A percentile compares a stretch with the other conserved stretches of the same genome.
phyloP scores from a whole-genome alignment of 768 basidiomycete species.

The Termitomyces sp. region DNA sequence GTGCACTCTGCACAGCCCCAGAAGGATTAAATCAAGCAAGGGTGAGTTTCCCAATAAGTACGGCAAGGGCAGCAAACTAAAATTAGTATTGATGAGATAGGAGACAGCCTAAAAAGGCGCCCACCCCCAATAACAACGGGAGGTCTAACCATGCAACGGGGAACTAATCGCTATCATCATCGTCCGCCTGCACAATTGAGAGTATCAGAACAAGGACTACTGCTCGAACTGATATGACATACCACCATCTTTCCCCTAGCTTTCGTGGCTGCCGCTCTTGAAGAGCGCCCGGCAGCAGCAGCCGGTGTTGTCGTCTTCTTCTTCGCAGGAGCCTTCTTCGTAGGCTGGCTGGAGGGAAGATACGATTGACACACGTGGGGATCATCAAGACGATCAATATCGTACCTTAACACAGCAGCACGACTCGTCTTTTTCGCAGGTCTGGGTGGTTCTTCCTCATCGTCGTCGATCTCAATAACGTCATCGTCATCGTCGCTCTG shows the following conservation, averaged over 20 bases:
- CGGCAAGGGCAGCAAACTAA: background rate
- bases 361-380: background rate
- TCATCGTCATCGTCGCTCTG: slow-evolving; percentile 47
- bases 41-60: too few relatives aligned
- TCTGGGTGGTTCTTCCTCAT: slow-evolving; percentile 42
- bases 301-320: slow-evolving; percentile 56
- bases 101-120: background rate
- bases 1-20: background rate
- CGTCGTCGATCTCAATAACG: slow-evolving; percentile 49
- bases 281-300: slow-evolving; percentile 49
- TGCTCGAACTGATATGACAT: slow-evolving; percentile 10
- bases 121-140: background rate
- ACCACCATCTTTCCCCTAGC: slow-evolving; percentile 62
- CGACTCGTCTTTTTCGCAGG: slow-evolving; percentile 54
- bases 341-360: slow-evolving; percentile 24
- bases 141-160: background rate
- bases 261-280: slow-evolving; percentile 63
- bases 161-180: slow-evolving; percentile 24
- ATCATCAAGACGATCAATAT: background rate
- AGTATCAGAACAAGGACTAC: background rate
- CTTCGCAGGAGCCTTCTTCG: slow-evolving; percentile 37
- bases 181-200: slow-evolving; percentile 17
- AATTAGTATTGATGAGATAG: background rate
- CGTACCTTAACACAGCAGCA: slow-evolving; percentile 60
- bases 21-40: background rate